Evolutionary conservation across 2,329 filamentous ascomycete species (phyloP).

Genomic region (Alternaria consortialis): DNA sequence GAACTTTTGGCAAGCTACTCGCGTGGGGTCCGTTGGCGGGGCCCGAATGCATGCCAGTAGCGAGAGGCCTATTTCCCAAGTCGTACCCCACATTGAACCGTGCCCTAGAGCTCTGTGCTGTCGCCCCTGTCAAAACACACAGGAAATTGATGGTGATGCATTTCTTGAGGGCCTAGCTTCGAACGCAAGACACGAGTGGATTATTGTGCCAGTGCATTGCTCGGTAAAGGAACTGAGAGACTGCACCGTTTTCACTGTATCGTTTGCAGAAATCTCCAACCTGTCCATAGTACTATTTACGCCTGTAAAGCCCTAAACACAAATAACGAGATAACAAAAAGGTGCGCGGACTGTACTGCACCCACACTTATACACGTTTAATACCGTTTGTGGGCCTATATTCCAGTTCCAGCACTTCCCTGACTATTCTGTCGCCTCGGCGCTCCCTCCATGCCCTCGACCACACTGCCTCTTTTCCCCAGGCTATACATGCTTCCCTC

Average conservation of each 20-base stretch:
- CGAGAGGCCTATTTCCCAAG: background rate
- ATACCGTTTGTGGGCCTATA: background rate
- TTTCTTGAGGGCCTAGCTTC: too few relatives aligned
- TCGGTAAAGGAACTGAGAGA: too few relatives aligned
- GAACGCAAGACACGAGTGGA: background rate
- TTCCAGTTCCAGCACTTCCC: constrained; percentile 28
- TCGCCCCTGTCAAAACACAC: too few relatives aligned
- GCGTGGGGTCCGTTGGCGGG: constrained; percentile 32
- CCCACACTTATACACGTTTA: background rate
- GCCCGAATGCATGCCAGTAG: constrained; percentile 4
- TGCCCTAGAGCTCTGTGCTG: background rate
- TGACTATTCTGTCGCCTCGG: constrained; percentile 34
- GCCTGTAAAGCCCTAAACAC: too few relatives aligned
- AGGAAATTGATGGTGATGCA: too few relatives aligned
- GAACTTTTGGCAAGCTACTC: constrained; percentile 29
- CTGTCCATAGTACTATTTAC: too few relatives aligned
- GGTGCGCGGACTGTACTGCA: background rate
- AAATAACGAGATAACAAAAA: background rate
- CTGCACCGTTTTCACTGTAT: too few relatives aligned
- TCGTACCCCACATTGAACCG: background rate
- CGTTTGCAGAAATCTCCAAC: too few relatives aligned
- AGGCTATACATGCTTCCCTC: constrained; percentile 35
- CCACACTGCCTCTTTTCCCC: constrained; percentile 34
- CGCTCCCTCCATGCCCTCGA: constrained; percentile 27
- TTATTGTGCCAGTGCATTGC: too few relatives aligned